Conservation (phyloP, 164 flowering plant genomes). For the Kingdonia uniflora region DNA sequence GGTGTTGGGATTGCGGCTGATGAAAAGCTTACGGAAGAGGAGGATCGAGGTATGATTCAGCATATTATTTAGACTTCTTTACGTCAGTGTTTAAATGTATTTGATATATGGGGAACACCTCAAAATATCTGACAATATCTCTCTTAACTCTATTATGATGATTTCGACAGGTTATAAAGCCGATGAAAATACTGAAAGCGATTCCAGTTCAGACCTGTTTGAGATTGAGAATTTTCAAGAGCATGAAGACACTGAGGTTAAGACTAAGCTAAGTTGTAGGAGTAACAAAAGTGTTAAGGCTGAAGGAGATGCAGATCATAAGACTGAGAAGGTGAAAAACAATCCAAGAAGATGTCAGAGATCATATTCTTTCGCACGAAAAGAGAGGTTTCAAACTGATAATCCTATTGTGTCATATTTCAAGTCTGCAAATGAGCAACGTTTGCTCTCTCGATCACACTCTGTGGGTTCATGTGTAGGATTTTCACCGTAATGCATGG, state of each 20-base stretch:
- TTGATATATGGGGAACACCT: too few species aligned
- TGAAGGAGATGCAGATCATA: slow-evolving; percentile 26
- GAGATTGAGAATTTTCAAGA: slow-evolving; percentile 57
- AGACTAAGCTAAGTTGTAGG: too few species aligned
- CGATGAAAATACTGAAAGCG: slow-evolving; percentile 24
- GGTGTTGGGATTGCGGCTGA: slow-evolving; percentile 6
- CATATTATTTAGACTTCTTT: too few species aligned
- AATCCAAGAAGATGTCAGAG: slow-evolving; percentile 7
- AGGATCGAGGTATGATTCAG: slow-evolving; percentile 10
- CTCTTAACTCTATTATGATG: background rate
- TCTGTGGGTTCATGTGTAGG: too few species aligned
- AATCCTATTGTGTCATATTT: slow-evolving; percentile 13
- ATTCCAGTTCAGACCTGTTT: slow-evolving; percentile 79
- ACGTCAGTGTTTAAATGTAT: too few species aligned
- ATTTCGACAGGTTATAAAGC: slow-evolving; percentile 1
- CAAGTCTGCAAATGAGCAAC: slow-evolving; percentile 11
- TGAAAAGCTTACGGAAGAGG: slow-evolving; percentile 5
- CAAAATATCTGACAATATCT: too few species aligned
- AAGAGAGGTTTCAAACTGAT: slow-evolving; percentile 20
- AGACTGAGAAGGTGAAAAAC: slow-evolving; percentile 20
- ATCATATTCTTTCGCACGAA: slow-evolving; percentile 15
- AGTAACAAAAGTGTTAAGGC: slow-evolving; percentile 7
- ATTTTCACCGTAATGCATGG: too few species aligned
- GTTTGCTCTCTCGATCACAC: background rate
- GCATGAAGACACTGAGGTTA: too few species aligned